Base-by-base conservation (phyloP, 306 rosid species). In the Pueraria montana region DNA sequence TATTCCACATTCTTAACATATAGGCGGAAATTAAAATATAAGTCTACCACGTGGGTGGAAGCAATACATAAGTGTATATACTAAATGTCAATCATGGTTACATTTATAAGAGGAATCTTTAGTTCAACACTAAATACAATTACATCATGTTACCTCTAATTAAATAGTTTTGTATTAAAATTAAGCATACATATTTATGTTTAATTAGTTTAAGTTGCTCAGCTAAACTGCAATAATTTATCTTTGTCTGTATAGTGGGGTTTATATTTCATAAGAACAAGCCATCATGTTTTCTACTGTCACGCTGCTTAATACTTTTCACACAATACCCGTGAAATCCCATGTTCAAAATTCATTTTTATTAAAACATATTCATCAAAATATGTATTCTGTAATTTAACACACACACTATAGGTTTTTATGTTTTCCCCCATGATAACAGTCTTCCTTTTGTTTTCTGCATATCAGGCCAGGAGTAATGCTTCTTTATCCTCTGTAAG, bases 11-110 rank as follows among this genome's bases (percentile, higher is more conserved):
- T 53, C 11, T 53, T 18, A 53, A 53, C 24, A 53, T 53, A 18
- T 7, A 53, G 61, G 12, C n/a, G 0, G 6, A 27, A 62, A 36
- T 36, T 27, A 34, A 61, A n/a, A 13, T 13, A 20, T 0, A 20
- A 50, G 74, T 10, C 82, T 65, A 49, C n/a, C 75, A 78, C 66
- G 55, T 78, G 66, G 82, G 52, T 65, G 65, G 52, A 50, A 65
- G 65, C 52, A 49, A 17, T 4, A 45, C n/a, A 46, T 4, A 43
- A 70, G 45, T 26, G 10, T 10, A 76, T 30, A 46, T 12, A 66
- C 75, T 50, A 78, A 66, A 20, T 21, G 16, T 12, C 18, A 77
- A 63, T 77, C 42, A 63, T 27, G 63, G 49, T n/a, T n/a, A n/a
- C 45, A 64, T 63, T 46, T 77, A 14, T 46, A 27, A 62, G 30